Evolutionary conservation across 1,284 basidiomycete genomes (phyloP).

Genomic region (Ceratobasidium sp.): DNA sequence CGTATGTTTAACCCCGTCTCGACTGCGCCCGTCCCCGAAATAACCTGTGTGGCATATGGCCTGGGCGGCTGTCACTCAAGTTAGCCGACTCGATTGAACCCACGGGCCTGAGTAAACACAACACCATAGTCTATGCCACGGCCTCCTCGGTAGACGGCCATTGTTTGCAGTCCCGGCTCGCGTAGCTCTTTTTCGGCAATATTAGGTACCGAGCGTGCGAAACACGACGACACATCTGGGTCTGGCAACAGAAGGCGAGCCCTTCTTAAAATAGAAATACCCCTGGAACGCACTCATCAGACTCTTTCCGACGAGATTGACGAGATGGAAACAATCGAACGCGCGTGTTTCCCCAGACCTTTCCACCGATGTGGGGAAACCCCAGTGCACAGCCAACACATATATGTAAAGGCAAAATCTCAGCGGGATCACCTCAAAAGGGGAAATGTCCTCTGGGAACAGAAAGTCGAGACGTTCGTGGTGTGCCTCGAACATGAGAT

Average conservation of each 20-base stretch:
- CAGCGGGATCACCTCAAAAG: background rate
- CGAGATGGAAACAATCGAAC: conserved; percentile 16
- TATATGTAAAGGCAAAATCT: conserved; percentile 25
- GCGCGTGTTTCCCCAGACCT: conserved; percentile 41
- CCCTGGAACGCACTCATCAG: conserved; percentile 25
- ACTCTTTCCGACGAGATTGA: background rate
- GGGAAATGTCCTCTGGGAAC: background rate
- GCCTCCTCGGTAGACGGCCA: background rate
- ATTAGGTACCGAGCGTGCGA: background rate
- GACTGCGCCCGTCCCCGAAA: no score
- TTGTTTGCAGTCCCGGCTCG: background rate
- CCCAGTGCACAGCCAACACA: conserved; percentile 16
- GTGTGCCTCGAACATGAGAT: conserved; percentile 20
- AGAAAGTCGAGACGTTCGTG: background rate
- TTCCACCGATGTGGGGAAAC: conserved; percentile 31
- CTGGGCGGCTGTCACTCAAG: no score
- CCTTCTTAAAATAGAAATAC: conserved; percentile 39
- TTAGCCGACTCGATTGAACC: no score
- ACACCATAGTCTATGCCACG: background rate
- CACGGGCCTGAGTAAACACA: background rate
- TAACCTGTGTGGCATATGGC: no score
- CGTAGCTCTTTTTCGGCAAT: background rate
- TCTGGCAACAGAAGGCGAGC: background rate
- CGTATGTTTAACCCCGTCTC: no score
- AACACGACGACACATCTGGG: conserved; percentile 14